phyloP scores from a whole-genome alignment of 169 alveolate genomes.

The Babesia ovata region DNA sequence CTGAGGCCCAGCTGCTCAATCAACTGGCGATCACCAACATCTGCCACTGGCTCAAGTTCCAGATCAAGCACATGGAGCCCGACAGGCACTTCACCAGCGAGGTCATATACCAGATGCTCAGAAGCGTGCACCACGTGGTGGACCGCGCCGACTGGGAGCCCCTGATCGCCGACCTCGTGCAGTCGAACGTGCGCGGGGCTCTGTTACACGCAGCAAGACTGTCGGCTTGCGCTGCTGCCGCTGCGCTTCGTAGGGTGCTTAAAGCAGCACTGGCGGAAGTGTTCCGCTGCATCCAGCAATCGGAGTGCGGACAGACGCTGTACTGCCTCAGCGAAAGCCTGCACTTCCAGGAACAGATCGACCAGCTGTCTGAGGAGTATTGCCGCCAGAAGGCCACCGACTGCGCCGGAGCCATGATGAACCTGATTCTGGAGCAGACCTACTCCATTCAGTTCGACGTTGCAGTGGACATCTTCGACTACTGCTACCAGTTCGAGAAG shows the following conservation, averaged over 20 bases:
- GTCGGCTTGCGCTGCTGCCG: slow-evolving; percentile 83
- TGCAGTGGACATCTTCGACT: slow-evolving; percentile 83
- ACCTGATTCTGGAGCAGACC: slow-evolving; percentile 86
- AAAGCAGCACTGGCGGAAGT: slow-evolving; percentile 82
- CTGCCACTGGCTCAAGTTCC: slow-evolving; percentile 84
- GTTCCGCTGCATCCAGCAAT: slow-evolving; percentile 71
- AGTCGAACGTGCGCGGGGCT: slow-evolving; percentile 82
- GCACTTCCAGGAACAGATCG: slow-evolving; percentile 75
- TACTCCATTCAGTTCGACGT: slow-evolving; percentile 86
- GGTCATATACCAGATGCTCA: slow-evolving; percentile 85
- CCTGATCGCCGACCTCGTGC: slow-evolving; percentile 83
- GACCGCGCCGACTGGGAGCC: slow-evolving; percentile 89
- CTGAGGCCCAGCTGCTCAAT: slow-evolving; percentile 77
- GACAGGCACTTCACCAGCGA: slow-evolving; percentile 77
- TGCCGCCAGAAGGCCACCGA: slow-evolving; percentile 81
- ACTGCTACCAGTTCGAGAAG: slow-evolving; percentile 81
- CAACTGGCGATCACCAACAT: slow-evolving; percentile 83
- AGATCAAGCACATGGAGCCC: slow-evolving; percentile 83
- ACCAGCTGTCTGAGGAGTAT: slow-evolving; percentile 77
- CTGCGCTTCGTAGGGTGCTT: slow-evolving; percentile 81
- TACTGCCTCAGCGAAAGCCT: slow-evolving; percentile 72
- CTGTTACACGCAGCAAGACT: slow-evolving; percentile 80
- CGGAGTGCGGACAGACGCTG: slow-evolving; percentile 71
- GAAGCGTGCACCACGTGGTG: slow-evolving; percentile 84
- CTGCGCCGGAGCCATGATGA: slow-evolving; percentile 84